Base-by-base conservation (phyloP, 306 rosid species). In the Prunus padus region DNA sequence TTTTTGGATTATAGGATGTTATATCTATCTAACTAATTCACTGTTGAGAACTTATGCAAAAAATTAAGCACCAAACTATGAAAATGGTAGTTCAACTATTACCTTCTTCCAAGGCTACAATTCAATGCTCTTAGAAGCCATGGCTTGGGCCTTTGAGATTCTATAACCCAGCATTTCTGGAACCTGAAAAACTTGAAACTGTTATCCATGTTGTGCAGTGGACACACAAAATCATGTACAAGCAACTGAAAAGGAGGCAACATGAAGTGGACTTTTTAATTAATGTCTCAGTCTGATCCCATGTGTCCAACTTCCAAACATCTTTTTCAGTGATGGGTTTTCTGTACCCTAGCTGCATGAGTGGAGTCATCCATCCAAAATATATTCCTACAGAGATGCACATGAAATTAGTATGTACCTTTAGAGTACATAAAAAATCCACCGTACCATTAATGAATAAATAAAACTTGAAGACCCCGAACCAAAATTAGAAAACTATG, bases 331-430 rank as follows among this genome's bases (percentile, higher is more conserved):
- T 79, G 64, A 93, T 80, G 18, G 93, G 92, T 55, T 88, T 91
- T 82, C 84, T 87, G 59, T 89, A 89, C 45, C 98, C 97, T 79
- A 78, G 89, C 76, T 85, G 76, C 97, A 93, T 80, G 23, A 93
- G 92, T 63, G 97, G 97, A 75, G 91, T 93, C 80, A 89, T 82
- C 98, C 97, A 93, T 80, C 96, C 88, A 72, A 88, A 93, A 77
- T 42, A 81, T 84, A 93, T 72, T 82, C 87, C 98, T 93, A 69
- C 60, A 72, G 16, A 45, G 82, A 81, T 75, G n/a, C 40, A 71
- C 45, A 42, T 71, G 64, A 77, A 71, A n/a, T 47, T 77, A 71
- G 45, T 71, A 46, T 66, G 77, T 55, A 61, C 78, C 50, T 52
- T 30, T 4, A 12, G 6, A 65, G 42, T 6, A 7, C 42, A 37